Conservation (phyloP, 164 flowering plant genomes). For the Tetrastigma voinierianum region DNA sequence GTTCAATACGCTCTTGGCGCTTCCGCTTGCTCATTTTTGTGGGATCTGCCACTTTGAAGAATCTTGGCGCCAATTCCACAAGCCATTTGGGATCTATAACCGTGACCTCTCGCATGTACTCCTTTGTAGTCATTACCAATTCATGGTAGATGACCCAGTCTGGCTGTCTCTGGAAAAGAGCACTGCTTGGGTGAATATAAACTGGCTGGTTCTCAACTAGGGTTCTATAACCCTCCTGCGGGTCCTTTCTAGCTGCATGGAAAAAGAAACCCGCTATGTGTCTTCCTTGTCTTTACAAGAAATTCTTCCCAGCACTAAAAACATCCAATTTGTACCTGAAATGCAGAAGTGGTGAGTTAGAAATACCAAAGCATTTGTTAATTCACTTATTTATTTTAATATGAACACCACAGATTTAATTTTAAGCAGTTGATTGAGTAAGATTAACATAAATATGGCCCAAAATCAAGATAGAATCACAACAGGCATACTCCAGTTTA, state of each 20-base stretch:
- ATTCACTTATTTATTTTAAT: no score
- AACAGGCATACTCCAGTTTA: background rate
- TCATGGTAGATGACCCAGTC: constrained; percentile 93
- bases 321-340: constrained; percentile 85
- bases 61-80: constrained; percentile 82
- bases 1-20: constrained; percentile 87
- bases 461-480: background rate
- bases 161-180: constrained; percentile 84
- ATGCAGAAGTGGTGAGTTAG: background rate
- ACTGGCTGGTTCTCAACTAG: constrained; percentile 90
- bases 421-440: background rate
- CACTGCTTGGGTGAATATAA: constrained; percentile 88
- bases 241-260: constrained; percentile 84
- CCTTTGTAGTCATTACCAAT: constrained; percentile 91
- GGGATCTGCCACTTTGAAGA: constrained; percentile 81
- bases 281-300: constrained; percentile 78
- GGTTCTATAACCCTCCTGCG: constrained; percentile 85
- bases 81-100: constrained; percentile 90
- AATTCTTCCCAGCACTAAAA: constrained; percentile 72
- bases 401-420: background rate
- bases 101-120: constrained; percentile 85
- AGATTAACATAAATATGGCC: background rate
- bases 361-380: background rate
- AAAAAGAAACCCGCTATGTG: constrained; percentile 82
- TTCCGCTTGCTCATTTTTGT: constrained; percentile 91